phyloP scores from a whole-genome alignment of 1,139 yeast genomes.

The Debaryomycetaceae sp. region DNA sequence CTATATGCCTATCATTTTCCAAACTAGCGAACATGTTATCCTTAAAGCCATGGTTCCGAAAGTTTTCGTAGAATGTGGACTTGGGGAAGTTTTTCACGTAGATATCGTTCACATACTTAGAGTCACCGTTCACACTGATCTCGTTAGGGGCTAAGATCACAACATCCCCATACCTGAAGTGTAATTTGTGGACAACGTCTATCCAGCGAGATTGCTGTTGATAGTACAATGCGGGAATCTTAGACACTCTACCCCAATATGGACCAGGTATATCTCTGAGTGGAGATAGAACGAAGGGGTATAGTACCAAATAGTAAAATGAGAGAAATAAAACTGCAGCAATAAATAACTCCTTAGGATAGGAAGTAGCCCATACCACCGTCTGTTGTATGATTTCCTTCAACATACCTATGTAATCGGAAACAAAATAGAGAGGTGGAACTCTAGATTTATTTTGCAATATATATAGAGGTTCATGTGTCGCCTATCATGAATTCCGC shows the following conservation, averaged over 20 bases:
- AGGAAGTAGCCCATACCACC: too few relatives aligned
- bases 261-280: constrained; percentile 62
- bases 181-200: constrained; percentile 47
- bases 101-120: constrained; percentile 50
- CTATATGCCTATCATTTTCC: constrained; percentile 46
- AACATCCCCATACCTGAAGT: constrained; percentile 53
- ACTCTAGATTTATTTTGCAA: not conserved
- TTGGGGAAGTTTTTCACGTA: constrained; percentile 61
- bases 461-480: not conserved
- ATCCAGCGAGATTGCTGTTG: constrained; percentile 57
- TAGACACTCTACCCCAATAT: constrained; percentile 42
- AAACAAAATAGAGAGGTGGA: not conserved
- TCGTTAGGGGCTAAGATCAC: constrained; percentile 63
- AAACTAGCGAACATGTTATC: constrained; percentile 58
- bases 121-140: constrained; percentile 53
- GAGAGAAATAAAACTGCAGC: not conserved
- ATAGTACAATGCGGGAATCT: constrained; percentile 45
- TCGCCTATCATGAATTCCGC: too few relatives aligned
- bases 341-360: not conserved
- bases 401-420: not conserved
- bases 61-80: constrained; percentile 58
- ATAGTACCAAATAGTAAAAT: constrained; percentile 29
- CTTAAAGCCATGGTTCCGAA: constrained; percentile 51
- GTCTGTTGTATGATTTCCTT: not conserved
- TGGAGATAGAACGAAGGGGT: constrained; percentile 50